Conservation (phyloP, 805 yeast genomes). For the Yueomyces sinensis region DNA sequence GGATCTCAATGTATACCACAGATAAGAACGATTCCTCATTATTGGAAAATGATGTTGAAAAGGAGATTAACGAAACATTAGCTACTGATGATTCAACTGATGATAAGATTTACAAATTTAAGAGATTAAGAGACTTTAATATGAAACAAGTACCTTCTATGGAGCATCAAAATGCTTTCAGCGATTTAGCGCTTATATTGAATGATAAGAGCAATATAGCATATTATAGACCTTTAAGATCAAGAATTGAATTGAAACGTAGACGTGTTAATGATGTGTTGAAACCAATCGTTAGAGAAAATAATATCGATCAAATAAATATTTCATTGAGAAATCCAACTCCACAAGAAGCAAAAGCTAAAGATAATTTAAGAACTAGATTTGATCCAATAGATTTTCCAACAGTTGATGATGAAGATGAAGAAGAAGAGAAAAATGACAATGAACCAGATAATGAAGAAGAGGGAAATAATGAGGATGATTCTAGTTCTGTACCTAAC, state of each 20-base stretch:
- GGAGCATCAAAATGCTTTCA: conserved; percentile 4
- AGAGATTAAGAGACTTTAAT: conserved; percentile 69
- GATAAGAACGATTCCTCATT: conserved; percentile 28
- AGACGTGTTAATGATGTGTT: conserved; percentile 48
- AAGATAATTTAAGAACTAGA: conserved; percentile 61
- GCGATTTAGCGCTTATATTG: conserved; percentile 57
- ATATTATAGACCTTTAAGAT: conserved; percentile 63
- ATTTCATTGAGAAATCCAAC: conserved; percentile 14
- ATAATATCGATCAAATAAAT: conserved; percentile 42
- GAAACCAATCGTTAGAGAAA: conserved; percentile 33
- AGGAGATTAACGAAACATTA: conserved; percentile 16
- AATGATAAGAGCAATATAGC: conserved; percentile 43
- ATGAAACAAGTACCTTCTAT: conserved; percentile 35
- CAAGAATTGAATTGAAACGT: conserved; percentile 71
- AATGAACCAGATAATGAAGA: no score
- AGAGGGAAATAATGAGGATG: no score
- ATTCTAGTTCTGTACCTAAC: no score
- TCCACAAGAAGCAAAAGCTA: conserved; percentile 37
- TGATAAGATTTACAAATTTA: conserved; percentile 40
- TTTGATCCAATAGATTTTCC: conserved; percentile 59
- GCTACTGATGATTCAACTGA: conserved; percentile 31
- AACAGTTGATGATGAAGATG: conserved; percentile 21
- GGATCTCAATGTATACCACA: conserved; percentile 60
- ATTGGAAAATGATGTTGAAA: conserved; percentile 30
- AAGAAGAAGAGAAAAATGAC: conserved; percentile 3